phyloP scores from a whole-genome alignment of 176 grass and related monocot genomes.

The Phyllostachys edulis region DNA sequence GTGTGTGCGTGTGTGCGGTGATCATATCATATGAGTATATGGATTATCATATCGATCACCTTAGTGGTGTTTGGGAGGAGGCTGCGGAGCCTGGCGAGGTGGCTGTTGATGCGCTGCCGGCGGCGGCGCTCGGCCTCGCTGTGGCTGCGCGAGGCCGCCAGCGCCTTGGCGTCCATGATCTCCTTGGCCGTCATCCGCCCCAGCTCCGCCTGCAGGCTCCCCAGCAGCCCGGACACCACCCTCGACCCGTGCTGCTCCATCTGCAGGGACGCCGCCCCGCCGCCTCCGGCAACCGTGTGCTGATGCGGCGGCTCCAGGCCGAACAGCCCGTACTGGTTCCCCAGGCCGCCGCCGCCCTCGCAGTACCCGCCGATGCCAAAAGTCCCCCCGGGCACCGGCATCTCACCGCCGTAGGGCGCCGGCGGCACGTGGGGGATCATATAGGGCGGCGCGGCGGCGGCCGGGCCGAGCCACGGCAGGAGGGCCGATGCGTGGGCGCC shows the following conservation, averaged over 20 bases:
- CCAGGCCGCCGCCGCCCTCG: not conserved
- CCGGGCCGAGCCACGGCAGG: conserved; percentile 27
- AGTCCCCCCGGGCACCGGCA: not conserved
- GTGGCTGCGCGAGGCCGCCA: conserved; percentile 83
- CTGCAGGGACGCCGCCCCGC: not conserved
- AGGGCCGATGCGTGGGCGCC: not conserved
- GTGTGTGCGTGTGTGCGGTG: not conserved
- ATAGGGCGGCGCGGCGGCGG: conserved; percentile 34
- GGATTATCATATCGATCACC: conserved; percentile 35
- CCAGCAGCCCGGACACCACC: conserved; percentile 46
- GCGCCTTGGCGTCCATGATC: conserved; percentile 91
- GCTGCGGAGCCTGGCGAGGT: conserved; percentile 74
- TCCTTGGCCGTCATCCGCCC: conserved; percentile 81
- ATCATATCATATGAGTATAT: conserved; percentile 15
- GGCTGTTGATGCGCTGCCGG: conserved; percentile 90
- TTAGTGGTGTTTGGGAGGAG: conserved; percentile 90
- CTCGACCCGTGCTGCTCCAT: conserved; percentile 17
- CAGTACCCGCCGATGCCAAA: conserved; percentile 26
- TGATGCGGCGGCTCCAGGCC: not conserved
- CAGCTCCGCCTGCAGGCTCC: conserved; percentile 69
- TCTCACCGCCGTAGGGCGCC: too few species aligned
- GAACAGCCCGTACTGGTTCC: conserved; percentile 33
- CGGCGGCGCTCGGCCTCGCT: conserved; percentile 93
- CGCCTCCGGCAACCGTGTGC: not conserved
- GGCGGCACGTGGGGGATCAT: not conserved